phyloP scores from a whole-genome alignment of 495 filamentous ascomycete genomes.

The Penicillium herquei region DNA sequence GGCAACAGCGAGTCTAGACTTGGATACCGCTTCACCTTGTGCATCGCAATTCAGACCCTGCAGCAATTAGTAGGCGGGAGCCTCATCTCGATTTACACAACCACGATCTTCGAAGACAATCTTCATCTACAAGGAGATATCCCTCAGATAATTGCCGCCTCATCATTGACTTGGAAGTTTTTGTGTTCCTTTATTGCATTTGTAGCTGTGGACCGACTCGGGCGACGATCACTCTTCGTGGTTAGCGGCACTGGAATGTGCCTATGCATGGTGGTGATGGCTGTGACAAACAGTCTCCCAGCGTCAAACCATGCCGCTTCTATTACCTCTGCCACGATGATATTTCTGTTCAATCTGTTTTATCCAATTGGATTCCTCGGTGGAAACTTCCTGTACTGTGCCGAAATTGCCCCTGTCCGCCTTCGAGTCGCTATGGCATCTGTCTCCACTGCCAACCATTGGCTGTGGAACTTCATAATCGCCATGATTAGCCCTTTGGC shows the following conservation, averaged over 20 bases:
- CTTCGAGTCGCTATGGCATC: conserved; percentile 41
- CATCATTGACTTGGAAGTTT: conserved; percentile 47
- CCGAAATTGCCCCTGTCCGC: conserved; percentile 51
- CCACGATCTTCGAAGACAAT: conserved; percentile 18
- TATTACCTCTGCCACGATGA: conserved; percentile 40
- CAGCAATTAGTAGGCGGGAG: conserved; percentile 22
- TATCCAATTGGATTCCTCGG: conserved; percentile 56
- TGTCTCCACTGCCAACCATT: conserved; percentile 33
- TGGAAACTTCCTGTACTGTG: conserved; percentile 54
- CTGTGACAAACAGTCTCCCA: conserved; percentile 36
- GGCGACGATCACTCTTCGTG: conserved; percentile 48
- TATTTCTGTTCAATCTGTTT: conserved; percentile 57
- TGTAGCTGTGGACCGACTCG: conserved; percentile 46
- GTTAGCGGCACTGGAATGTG: conserved; percentile 45
- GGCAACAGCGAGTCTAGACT: neutral
- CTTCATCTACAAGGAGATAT: neutral
- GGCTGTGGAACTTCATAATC: conserved; percentile 54
- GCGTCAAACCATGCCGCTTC: conserved; percentile 30
- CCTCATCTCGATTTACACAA: conserved; percentile 17
- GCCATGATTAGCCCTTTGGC: conserved; percentile 52
- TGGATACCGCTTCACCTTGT: conserved; percentile 21
- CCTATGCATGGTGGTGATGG: conserved; percentile 34
- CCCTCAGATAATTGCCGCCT: conserved; percentile 22
- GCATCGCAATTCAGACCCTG: conserved; percentile 32
- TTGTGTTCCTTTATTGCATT: conserved; percentile 40